These are phyloP conservation scores for Dactylellina leptospora DNA, from an alignment of 2,329 filamentous ascomycete genomes.

Conservation along the genomic window DNA sequence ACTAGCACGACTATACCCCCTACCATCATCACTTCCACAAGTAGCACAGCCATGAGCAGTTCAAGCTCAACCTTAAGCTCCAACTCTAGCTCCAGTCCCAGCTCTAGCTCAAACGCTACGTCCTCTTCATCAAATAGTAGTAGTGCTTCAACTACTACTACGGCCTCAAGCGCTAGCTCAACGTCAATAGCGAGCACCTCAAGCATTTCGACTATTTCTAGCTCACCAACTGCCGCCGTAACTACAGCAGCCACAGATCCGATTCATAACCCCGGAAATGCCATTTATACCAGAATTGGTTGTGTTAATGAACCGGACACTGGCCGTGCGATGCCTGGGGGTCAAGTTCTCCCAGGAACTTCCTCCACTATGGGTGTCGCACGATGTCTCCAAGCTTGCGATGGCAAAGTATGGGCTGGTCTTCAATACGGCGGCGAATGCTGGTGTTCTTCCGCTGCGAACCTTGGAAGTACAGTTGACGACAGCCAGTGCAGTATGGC, in stretches of 20 bases:
- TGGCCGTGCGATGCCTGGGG: constrained; percentile 33
- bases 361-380: constrained; percentile 49
- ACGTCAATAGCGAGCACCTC: not conserved
- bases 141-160: not conserved
- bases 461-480: constrained; percentile 18
- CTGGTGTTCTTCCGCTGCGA: constrained; percentile 29
- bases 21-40: not conserved
- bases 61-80: not conserved
- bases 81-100: not conserved
- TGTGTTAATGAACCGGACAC: constrained; percentile 33
- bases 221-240: not conserved
- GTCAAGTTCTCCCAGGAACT: constrained; percentile 31
- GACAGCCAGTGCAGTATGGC: constrained; percentile 14
- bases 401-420: constrained; percentile 38
- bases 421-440: constrained; percentile 53
- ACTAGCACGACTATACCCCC: not conserved
- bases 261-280: constrained; percentile 56
- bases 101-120: not conserved
- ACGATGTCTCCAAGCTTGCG: constrained; percentile 46
- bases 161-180: not conserved
- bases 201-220: constrained; percentile 4
- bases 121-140: not conserved
- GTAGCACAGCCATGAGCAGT: not conserved
- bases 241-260: not conserved
- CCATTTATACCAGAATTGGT: constrained; percentile 58